Evolutionary conservation across 2,329 filamentous ascomycete species (phyloP), one percentile per base, ranked within the genome.

Genomic region (Leptographium radiaticola): DNA sequence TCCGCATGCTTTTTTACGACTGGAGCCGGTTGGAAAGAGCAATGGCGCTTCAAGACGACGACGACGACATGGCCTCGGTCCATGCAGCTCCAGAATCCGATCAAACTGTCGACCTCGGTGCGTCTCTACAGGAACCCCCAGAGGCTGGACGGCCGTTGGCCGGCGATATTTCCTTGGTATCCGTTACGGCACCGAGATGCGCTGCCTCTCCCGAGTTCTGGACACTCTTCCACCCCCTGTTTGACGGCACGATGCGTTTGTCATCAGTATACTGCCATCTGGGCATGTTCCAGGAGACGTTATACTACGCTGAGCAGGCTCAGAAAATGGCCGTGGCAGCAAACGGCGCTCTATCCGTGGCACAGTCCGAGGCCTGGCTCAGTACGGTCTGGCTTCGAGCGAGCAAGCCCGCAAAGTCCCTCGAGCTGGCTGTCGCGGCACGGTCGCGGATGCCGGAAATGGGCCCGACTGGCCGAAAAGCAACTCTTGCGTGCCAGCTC

Each of bases 301-400:
- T 91, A 0, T 93, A 90, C 65, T 94, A 95, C 60, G 84, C 86
- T 1, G 86, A 96, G 60, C 86, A 93, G 61, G 89, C 89, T 0
- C 74, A 85, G 53, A 88, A 86, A 62, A 79, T 95, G 56, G 87
- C 87, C 25, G 75, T 77, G 55, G 80, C 77, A n/a, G 79, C 86
- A 10, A 73, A 77, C 49, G 83, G 86, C 0, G 73, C 77, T 39
- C 74, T 83, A 13, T 77, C 79, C 60, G 67, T 72, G 44, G 75
- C 77, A 0, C 74, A 80, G 57, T 75, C 75, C 9, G 71, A 75
- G 4, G 71, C 74, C 6, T 78, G 78, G 73, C 69, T 76, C 15
- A 78, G 76, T 1, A 75, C 71, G 2, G 67, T 81, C n/a, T 77
- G 73, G 56, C 67, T 77, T 49, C 76, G 73, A 56, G 78, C 79